phyloP scores from a whole-genome alignment of 306 rosid genomes.

The Morella rubra region DNA sequence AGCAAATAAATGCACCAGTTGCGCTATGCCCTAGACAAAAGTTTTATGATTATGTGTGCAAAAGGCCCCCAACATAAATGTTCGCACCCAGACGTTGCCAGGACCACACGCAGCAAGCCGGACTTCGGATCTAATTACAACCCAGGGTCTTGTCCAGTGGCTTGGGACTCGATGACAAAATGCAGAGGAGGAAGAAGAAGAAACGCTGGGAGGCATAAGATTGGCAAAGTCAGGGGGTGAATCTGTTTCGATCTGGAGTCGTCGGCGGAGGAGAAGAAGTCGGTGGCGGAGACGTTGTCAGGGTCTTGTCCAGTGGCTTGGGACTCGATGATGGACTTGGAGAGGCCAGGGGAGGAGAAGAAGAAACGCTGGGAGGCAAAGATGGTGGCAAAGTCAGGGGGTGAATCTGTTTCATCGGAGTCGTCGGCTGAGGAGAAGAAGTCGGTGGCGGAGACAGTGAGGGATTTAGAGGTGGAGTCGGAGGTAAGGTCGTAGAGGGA shows the following conservation, averaged over 20 bases:
- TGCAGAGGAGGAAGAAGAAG: no score
- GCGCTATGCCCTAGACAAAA: neutral
- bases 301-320: conserved; percentile 26
- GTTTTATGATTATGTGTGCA: conserved; percentile 32
- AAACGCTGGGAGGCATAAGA: no score
- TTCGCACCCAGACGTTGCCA: neutral
- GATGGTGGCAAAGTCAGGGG: conserved; percentile 61
- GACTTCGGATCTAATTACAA: conserved; percentile 25
- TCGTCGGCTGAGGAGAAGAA: conserved; percentile 36
- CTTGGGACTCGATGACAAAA: conserved; percentile 55
- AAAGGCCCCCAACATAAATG: conserved; percentile 24
- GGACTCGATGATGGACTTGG: conserved; percentile 80
- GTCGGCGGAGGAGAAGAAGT: no score
- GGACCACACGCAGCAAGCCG: conserved; percentile 51
- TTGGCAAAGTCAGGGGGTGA: no score
- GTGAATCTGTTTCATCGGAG: conserved; percentile 34
- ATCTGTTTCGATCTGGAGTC: no score
- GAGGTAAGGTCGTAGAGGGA: conserved; percentile 2
- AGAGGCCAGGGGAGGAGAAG: conserved; percentile 86
- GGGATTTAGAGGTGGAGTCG: conserved; percentile 33
- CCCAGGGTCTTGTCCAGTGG: conserved; percentile 18
- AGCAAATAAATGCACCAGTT: neutral
- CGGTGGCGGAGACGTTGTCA: no score
- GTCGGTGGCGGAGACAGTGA: conserved; percentile 27
- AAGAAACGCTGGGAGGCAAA: conserved; percentile 79